Evolutionary conservation across 441 rosid species (phyloP).

Genomic region (Pelargonium myrrhifolium): DNA sequence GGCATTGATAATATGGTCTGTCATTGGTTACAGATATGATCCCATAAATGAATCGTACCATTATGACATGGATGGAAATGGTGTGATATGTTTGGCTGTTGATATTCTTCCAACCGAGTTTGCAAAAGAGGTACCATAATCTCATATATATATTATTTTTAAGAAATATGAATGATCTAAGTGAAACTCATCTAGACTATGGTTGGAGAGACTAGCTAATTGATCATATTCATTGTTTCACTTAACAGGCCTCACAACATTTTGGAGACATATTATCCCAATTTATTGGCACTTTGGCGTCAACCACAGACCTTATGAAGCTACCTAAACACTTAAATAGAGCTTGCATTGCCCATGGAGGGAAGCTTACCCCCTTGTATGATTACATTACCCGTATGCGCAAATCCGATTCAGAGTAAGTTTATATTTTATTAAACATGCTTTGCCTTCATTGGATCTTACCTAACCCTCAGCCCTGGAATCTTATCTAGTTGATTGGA

Average conservation of each 20-base stretch:
- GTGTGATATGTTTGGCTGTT: constrained; percentile 66
- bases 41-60: constrained; percentile 51
- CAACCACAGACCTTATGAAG: constrained; percentile 36
- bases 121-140: constrained; percentile 76
- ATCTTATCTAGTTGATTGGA: no score
- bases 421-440: constrained; percentile 18
- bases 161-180: not conserved
- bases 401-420: constrained; percentile 75
- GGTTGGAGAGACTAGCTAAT: not conserved
- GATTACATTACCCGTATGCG: constrained; percentile 89
- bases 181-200: constrained; percentile 1
- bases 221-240: no score
- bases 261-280: constrained; percentile 82
- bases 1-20: constrained; percentile 11
- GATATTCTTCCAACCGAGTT: constrained; percentile 94
- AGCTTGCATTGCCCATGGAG: constrained; percentile 83
- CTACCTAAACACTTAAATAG: constrained; percentile 67
- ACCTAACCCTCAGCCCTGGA: no score
- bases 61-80: constrained; percentile 74
- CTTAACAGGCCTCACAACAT: constrained; percentile 70
- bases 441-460: no score
- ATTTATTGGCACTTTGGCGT: constrained; percentile 67
- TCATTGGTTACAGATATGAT: constrained; percentile 47
- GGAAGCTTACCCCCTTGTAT: constrained; percentile 57
- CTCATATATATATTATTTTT: constrained; percentile 1